A percentile compares a stretch with the other conserved stretches of the same genome.
phyloP scores from a whole-genome alignment of 1,139 yeast genomes.

The Hyphopichia wangnamkhiaoensis region DNA sequence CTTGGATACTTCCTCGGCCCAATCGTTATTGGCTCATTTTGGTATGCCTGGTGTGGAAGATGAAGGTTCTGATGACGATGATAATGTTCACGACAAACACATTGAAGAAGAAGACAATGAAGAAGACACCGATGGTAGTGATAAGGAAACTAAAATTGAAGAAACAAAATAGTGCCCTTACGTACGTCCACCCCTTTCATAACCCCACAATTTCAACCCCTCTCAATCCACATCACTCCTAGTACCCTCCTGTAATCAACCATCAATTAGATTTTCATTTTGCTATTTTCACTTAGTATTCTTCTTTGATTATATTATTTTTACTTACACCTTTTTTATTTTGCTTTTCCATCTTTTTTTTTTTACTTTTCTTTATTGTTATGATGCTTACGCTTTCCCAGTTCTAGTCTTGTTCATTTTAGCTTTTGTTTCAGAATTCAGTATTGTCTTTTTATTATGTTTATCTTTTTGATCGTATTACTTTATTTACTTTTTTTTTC shows the following conservation, averaged over 20 bases:
- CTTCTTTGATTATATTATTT: not conserved
- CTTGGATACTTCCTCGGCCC: conserved; percentile 51
- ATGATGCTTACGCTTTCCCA: conserved; percentile 5
- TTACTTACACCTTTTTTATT: not conserved
- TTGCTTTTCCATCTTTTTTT: not conserved
- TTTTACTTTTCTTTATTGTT: not conserved
- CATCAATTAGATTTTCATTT: no score
- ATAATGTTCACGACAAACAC: conserved; percentile 23
- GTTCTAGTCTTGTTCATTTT: conserved; percentile 1
- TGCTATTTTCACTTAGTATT: not conserved
- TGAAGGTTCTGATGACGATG: conserved; percentile 20
- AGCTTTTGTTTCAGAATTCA: not conserved
- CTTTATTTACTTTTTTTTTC: not conserved
- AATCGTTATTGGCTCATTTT: conserved; percentile 50
- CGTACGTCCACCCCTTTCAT: no score
- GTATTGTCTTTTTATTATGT: not conserved
- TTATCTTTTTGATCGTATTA: not conserved
- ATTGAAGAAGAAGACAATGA: conserved; percentile 27
- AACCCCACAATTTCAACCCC: no score
- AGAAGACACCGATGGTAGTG: conserved; percentile 11
- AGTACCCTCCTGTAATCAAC: no score
- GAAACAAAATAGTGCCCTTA: not conserved
- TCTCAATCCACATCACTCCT: no score
- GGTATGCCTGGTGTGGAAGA: conserved; percentile 39
- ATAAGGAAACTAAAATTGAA: conserved; percentile 1